These are phyloP conservation scores for Xylaria sp. DNA, from an alignment of 495 filamentous ascomycete genomes.

Conservation along the genomic window DNA sequence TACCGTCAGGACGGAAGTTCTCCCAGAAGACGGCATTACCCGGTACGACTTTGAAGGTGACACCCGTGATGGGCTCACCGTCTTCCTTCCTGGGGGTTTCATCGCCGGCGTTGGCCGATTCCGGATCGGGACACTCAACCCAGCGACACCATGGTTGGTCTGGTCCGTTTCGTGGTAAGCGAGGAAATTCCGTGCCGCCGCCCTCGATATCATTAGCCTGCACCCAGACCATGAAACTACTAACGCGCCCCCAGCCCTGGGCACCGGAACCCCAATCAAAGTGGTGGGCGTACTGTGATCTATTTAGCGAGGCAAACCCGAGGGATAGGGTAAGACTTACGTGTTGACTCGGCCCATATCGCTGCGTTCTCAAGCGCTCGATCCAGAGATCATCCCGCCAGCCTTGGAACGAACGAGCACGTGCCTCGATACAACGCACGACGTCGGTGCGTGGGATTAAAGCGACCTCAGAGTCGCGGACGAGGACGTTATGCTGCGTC, in stretches of 20 bases:
- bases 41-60: constrained; percentile 49
- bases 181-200: constrained; percentile 55
- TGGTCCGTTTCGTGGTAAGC: constrained; percentile 34
- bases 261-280: constrained; percentile 53
- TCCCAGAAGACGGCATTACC: constrained; percentile 60
- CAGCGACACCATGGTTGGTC: constrained; percentile 53
- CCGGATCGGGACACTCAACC: constrained; percentile 45
- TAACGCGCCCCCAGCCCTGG: constrained; percentile 55
- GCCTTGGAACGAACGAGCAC: constrained; percentile 51
- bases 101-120: constrained; percentile 18
- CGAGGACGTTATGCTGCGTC: constrained; percentile 39
- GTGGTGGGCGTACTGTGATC: constrained; percentile 46
- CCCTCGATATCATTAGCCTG: constrained; percentile 44
- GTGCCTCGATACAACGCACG: constrained; percentile 53
- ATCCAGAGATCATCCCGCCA: constrained; percentile 55
- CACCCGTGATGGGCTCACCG: constrained; percentile 33
- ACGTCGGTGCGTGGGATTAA: constrained; percentile 48
- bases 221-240: constrained; percentile 57
- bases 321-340: constrained; percentile 15
- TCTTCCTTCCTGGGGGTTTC: constrained; percentile 14
- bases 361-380: constrained; percentile 53
- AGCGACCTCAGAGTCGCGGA: constrained; percentile 58
- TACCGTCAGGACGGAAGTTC: constrained; percentile 55
- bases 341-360: constrained; percentile 48
- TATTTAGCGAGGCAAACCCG: not conserved